These are phyloP conservation scores for Juglanconis sp. DNA, from an alignment of 2,329 filamentous ascomycete genomes.

Conservation along the genomic window DNA sequence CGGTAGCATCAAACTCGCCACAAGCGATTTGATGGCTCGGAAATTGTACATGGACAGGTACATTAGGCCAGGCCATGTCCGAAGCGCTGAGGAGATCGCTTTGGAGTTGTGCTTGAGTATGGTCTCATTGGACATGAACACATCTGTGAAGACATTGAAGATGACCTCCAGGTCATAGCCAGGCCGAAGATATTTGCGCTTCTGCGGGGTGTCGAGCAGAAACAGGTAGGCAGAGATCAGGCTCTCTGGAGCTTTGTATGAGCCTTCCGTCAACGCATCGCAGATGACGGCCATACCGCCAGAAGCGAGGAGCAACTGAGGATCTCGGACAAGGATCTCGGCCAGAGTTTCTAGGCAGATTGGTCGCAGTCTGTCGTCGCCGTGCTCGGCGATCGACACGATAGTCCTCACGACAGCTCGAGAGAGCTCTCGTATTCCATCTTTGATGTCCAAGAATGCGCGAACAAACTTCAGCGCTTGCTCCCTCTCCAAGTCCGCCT, in stretches of 20 bases:
- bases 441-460: constrained; percentile 92
- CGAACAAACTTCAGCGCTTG: constrained; percentile 95
- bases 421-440: constrained; percentile 83
- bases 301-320: constrained; percentile 73
- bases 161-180: constrained; percentile 86
- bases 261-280: constrained; percentile 87
- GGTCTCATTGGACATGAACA: constrained; percentile 56
- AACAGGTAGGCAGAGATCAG: constrained; percentile 85
- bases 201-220: constrained; percentile 78
- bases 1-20: constrained; percentile 60
- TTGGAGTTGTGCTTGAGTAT: constrained; percentile 81
- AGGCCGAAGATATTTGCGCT: constrained; percentile 77
- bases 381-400: constrained; percentile 83
- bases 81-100: constrained; percentile 86
- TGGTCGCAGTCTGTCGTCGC: constrained; percentile 78
- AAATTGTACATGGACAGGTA: constrained; percentile 85
- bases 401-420: constrained; percentile 84
- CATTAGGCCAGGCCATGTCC: constrained; percentile 91
- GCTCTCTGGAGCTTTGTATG: constrained; percentile 89
- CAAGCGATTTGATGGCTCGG: constrained; percentile 75
- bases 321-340: constrained; percentile 85
- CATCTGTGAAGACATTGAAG: constrained; percentile 91
- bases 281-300: constrained; percentile 84
- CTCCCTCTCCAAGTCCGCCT: constrained; percentile 94
- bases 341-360: constrained; percentile 92